Conservation (phyloP, 495 filamentous ascomycete species). For the Penicillium subrubescens region DNA sequence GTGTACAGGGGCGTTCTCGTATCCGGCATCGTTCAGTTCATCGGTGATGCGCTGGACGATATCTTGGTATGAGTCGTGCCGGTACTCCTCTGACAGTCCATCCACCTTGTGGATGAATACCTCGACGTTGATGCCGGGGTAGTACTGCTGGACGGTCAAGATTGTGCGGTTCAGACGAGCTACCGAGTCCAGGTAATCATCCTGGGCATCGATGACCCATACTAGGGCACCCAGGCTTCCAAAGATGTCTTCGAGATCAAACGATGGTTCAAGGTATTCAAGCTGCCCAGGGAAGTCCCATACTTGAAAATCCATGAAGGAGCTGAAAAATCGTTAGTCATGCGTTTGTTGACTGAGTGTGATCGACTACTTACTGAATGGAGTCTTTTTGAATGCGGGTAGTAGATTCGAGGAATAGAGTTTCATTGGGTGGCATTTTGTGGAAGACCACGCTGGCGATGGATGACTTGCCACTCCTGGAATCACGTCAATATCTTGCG, state of each 20-base stretch:
- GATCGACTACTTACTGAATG: conserved; percentile 67
- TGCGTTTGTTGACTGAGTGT: background rate
- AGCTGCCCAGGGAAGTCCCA: conserved; percentile 97
- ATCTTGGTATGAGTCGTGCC: conserved; percentile 88
- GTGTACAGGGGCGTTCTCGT: conserved; percentile 87
- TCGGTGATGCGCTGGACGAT: conserved; percentile 96
- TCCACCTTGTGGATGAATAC: conserved; percentile 99
- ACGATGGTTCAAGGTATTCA: conserved; percentile 79
- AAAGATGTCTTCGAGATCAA: conserved; percentile 92
- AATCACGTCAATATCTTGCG: conserved; percentile 5
- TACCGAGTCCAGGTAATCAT: conserved; percentile 92
- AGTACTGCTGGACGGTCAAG: conserved; percentile 79
- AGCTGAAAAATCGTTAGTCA: conserved; percentile 53
- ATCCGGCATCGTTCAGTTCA: conserved; percentile 86
- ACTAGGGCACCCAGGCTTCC: conserved; percentile 90
- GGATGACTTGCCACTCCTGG: conserved; percentile 94
- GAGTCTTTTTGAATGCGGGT: conserved; percentile 89
- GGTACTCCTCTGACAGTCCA: conserved; percentile 91
- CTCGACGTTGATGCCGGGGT: conserved; percentile 91
- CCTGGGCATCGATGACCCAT: conserved; percentile 98
- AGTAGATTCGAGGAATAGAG: conserved; percentile 91
- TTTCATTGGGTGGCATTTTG: conserved; percentile 93
- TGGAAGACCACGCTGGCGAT: conserved; percentile 98
- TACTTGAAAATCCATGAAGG: conserved; percentile 98
- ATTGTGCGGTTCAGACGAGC: conserved; percentile 84